Conservation (phyloP, 208 protist genomes). For the Trypanosoma platydactyli region DNA sequence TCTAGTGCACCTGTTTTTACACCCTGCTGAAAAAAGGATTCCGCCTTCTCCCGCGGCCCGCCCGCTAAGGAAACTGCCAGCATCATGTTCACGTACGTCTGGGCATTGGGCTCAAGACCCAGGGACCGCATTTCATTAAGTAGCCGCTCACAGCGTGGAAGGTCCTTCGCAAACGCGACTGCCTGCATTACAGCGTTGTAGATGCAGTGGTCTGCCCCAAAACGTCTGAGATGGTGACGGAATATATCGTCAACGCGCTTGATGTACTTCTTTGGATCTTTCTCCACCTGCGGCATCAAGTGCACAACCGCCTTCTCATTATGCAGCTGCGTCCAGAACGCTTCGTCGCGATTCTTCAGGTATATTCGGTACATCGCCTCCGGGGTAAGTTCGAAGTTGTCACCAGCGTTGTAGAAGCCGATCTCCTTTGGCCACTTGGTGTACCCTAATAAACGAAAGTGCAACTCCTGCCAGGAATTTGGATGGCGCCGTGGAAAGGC, state of each 20-base stretch:
- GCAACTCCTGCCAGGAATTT: conserved; percentile 82
- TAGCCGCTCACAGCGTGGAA: conserved; percentile 59
- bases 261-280: conserved; percentile 68
- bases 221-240: conserved; percentile 83
- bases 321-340: conserved; percentile 78
- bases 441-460: conserved; percentile 84
- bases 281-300: conserved; percentile 79
- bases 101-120: conserved; percentile 80
- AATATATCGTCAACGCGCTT: conserved; percentile 72
- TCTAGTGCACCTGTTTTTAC: conserved; percentile 55
- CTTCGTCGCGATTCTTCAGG: conserved; percentile 56
- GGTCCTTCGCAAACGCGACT: conserved; percentile 77
- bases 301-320: conserved; percentile 82
- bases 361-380: conserved; percentile 80
- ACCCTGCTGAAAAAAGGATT: conserved; percentile 75
- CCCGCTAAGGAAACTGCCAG: conserved; percentile 64
- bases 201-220: conserved; percentile 89
- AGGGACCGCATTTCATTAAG: conserved; percentile 71
- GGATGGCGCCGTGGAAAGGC: conserved; percentile 82
- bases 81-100: conserved; percentile 93
- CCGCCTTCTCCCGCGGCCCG: conserved; percentile 53
- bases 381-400: conserved; percentile 91
- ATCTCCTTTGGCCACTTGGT: conserved; percentile 90
- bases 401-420: conserved; percentile 89
- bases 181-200: conserved; percentile 93